Base-by-base conservation (phyloP, 179 eudicot species). In the Vitellaria paradoxa region DNA sequence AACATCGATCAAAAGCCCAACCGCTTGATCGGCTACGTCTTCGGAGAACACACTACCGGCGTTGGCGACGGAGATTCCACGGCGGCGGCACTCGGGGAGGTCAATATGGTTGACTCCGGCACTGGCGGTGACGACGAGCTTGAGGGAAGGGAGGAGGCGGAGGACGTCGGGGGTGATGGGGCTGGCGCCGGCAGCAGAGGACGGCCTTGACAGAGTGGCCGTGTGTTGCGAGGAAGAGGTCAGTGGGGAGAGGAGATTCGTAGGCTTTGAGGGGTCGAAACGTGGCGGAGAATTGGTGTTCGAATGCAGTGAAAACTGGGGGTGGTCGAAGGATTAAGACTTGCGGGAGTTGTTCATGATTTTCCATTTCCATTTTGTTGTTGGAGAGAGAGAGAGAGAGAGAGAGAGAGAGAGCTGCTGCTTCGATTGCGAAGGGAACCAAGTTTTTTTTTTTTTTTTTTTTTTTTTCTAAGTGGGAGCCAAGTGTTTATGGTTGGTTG, bases 91-190 rank as follows among this genome's bases (percentile, higher is more conserved):
- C 80, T 91, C 96, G 42, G 11, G 20, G 45, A 91, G 78, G 76
- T 93, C 96, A 70, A 91, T 87, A 81, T 80, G 86, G 78, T 92
- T 65, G 62, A 91, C 65, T 21, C 96, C 94, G 26, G 84, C 87
- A 68, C 90, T 80, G 80, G 89, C 67, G 65, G 93, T 84, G 68
- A 91, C 86, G 20, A 93, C 78, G 45, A 86, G 74, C 5, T 84
- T 74, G 6, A 93, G 85, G 18, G 88, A 77, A 1, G 92, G 96
- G 52, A 93, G 80, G 68, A 46, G 75, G 77, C 81, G 63, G 70
- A 91, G 87, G 50, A 89, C 63, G 24, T 62, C 76, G 74, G 87
- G 74, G 64, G 78, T 65, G 67, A 91, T 72, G 0, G 61, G 73
- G 79, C 80, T 72, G 6, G 6, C 37, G 81, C 63, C 76, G 67